phyloP scores from a whole-genome alignment of 2,329 filamentous ascomycete genomes.

The Ceratocystis alfenasii region DNA sequence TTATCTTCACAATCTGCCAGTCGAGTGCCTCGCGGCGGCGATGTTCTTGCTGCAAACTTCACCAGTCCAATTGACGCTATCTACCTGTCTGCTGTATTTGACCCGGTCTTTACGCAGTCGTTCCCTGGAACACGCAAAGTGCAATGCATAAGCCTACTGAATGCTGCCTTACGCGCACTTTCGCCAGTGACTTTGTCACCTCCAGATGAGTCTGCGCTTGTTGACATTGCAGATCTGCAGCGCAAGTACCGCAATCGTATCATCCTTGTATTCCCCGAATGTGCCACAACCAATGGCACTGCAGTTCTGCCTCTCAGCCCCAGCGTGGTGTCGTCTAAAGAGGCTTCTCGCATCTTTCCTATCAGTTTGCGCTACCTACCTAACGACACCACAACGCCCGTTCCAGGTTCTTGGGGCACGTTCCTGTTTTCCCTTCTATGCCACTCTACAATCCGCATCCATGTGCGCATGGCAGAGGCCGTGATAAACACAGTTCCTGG shows the following conservation, averaged over 20 bases:
- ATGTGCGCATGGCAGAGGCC: slow-evolving; percentile 76
- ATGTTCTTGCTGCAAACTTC: slow-evolving; percentile 79
- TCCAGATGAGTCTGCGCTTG: slow-evolving; percentile 38
- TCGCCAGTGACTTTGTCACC: slow-evolving; percentile 42
- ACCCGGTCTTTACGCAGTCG: slow-evolving; percentile 81
- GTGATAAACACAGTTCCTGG: slow-evolving; percentile 43
- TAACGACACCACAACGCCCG: slow-evolving; percentile 77
- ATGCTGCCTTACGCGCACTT: slow-evolving; percentile 64
- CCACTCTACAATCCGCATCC: slow-evolving; percentile 75
- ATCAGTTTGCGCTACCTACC: slow-evolving; percentile 83
- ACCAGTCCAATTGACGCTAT: slow-evolving; percentile 87
- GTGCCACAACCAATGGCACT: slow-evolving; percentile 84
- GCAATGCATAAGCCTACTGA: slow-evolving; percentile 61
- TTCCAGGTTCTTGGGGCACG: slow-evolving; percentile 57
- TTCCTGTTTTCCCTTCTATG: slow-evolving; percentile 84
- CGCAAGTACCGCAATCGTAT: slow-evolving; percentile 58
- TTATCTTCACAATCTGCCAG: slow-evolving; percentile 60
- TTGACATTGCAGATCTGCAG: slow-evolving; percentile 52
- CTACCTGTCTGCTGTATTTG: slow-evolving; percentile 91
- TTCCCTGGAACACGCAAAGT: slow-evolving; percentile 66
- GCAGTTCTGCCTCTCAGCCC: slow-evolving; percentile 77
- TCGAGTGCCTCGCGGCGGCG: slow-evolving; percentile 65
- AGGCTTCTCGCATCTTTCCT: slow-evolving; percentile 69
- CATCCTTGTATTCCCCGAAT: slow-evolving; percentile 84
- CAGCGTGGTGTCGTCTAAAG: slow-evolving; percentile 55